Conservation (phyloP, 2,329 filamentous ascomycete genomes). For the Pseudocercospora vitis region DNA sequence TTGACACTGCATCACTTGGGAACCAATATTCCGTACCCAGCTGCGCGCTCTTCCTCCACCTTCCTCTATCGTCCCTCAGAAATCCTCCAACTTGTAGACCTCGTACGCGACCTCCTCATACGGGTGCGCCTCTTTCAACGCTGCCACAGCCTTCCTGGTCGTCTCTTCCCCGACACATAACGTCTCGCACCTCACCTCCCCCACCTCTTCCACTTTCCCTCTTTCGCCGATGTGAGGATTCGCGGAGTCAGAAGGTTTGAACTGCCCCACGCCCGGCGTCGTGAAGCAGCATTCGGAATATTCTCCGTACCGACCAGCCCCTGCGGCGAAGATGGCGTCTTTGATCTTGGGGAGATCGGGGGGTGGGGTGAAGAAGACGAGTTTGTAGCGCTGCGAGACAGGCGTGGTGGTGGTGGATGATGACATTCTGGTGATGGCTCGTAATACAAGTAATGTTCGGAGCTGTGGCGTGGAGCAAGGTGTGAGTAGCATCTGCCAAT, state of each 20-base stretch:
- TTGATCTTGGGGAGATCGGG: constrained; percentile 42
- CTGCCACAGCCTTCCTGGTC: constrained; percentile 58
- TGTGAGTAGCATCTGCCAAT: background rate
- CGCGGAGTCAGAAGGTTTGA: constrained; percentile 61
- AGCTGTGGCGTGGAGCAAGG: no score
- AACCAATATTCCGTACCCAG: background rate
- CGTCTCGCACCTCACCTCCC: constrained; percentile 64
- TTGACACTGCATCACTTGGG: no score
- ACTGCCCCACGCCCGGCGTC: constrained; percentile 61
- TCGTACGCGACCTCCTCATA: constrained; percentile 17
- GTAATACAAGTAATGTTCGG: no score
- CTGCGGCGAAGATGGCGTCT: constrained; percentile 47
- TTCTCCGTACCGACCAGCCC: constrained; percentile 43
- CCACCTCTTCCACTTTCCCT: constrained; percentile 58
- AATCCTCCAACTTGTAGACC: constrained; percentile 8
- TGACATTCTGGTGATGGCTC: background rate
- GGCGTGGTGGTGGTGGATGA: background rate
- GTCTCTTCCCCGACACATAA: constrained; percentile 61
- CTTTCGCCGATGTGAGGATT: constrained; percentile 63
- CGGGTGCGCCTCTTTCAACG: constrained; percentile 54
- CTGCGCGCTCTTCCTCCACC: background rate
- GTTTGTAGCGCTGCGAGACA: constrained; percentile 40
- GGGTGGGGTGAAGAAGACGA: constrained; percentile 48
- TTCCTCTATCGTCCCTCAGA: background rate
- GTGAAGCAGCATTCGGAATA: constrained; percentile 48